Conservation (phyloP, 2,329 filamentous ascomycete species). For the Teratosphaeria destructans region DNA sequence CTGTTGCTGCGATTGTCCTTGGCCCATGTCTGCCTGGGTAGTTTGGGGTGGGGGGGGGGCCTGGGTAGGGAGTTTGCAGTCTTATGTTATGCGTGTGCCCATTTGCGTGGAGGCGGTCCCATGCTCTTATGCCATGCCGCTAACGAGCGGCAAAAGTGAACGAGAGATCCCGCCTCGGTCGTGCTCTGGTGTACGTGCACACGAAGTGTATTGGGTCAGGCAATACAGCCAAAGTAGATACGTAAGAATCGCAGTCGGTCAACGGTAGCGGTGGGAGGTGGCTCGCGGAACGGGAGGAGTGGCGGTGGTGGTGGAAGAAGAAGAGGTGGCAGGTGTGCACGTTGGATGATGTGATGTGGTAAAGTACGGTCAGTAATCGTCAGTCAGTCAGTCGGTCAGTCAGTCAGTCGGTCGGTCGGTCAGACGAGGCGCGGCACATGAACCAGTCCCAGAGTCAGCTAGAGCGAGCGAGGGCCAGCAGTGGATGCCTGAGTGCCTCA, state of each 20-base stretch:
- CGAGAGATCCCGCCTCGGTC: neutral
- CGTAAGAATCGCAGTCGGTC: neutral
- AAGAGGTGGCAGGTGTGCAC: neutral
- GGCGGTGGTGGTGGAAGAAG: neutral
- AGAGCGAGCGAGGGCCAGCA: no score
- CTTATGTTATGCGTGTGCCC: neutral
- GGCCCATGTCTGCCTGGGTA: constrained; percentile 19
- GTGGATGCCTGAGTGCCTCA: no score
- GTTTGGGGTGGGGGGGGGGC: neutral
- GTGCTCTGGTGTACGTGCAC: neutral
- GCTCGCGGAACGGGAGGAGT: neutral
- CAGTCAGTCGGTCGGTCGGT: no score
- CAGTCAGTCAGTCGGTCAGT: no score
- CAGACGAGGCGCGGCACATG: no score
- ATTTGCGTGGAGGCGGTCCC: neutral
- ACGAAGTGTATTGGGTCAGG: neutral
- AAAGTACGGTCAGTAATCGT: no score
- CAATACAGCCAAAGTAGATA: neutral
- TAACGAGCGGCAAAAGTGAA: neutral
- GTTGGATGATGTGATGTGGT: no score
- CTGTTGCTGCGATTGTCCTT: constrained; percentile 20
- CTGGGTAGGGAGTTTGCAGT: neutral
- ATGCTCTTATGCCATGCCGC: constrained; percentile 1
- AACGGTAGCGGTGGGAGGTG: neutral
- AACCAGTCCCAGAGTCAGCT: no score